Evolutionary conservation across 257 asterid genomes (phyloP), one percentile per base, ranked within the genome.

Genomic region (Capsicum chinense): DNA sequence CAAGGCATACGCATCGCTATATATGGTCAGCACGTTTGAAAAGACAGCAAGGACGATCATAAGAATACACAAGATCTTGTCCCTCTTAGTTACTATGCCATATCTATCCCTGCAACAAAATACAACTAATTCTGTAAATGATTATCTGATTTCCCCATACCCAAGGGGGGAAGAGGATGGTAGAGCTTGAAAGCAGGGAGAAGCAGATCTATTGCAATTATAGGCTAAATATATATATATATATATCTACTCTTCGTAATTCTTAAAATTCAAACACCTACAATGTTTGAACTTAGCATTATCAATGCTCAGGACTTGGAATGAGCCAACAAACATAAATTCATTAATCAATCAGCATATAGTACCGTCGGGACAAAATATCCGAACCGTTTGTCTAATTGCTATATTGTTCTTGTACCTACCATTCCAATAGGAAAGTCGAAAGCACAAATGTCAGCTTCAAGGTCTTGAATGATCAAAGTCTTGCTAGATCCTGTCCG

Each of bases 1-100:
- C 91, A 96, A 90, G 66, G 99, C 87, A 85, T 89, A 94, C 59
- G 99, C 97, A 83, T 96, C 99, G 21, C 99, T 96, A 89, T 94
- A 94, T 83, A 96, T 92, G 9, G 99, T 98, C 79, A 96, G 91
- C 86, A 88, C 26, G 82, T 97, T 97, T 39, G 99, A 95, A 88
- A 94, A 93, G 33, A 93, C 92, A 3, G 99, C 99, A 80, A 97
- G 93, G 73, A 88, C 90, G 21, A 97, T 89, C 99, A 97, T 93
- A 90, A 93, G 85, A 48, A 92, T 67, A 21, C 96, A 89, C 59
- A 95, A 79, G 79, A 91, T 82, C 92, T 85, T 95, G 91, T 97
- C 99, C 88, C 84, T 94, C 88, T 87, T 93, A 10, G 93, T 91
- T 54, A 97, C 92, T 87, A 97, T 89, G 84, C 95, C 97, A 83